These are phyloP conservation scores for Hydrangea macrophylla DNA, from an alignment of 148 eudicot genomes.

Conservation along the genomic window DNA sequence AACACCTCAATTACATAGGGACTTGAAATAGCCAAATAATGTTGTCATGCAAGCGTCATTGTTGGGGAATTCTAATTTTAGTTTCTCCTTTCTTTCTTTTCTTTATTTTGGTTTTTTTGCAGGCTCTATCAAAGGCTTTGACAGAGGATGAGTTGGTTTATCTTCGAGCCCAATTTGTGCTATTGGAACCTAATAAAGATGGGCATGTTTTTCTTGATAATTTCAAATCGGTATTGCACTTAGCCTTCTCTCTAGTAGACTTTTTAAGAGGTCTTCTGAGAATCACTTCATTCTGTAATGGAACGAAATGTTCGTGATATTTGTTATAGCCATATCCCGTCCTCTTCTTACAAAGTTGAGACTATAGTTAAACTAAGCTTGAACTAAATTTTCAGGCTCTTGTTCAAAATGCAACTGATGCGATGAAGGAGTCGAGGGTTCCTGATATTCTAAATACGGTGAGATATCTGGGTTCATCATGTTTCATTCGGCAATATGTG, in stretches of 20 bases:
- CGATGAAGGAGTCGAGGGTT: conserved; percentile 56
- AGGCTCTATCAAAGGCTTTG: conserved; percentile 72
- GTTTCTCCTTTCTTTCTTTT: not conserved
- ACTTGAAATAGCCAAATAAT: conserved; percentile 7
- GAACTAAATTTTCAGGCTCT: conserved; percentile 35
- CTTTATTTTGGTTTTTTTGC: conserved; percentile 17
- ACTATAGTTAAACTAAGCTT: not conserved
- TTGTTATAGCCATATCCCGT: too few relatives aligned
- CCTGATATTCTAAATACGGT: conserved; percentile 45
- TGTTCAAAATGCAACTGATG: conserved; percentile 42
- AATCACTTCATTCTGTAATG: not conserved
- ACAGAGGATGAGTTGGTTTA: conserved; percentile 63
- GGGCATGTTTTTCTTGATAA: conserved; percentile 37
- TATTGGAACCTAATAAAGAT: conserved; percentile 39
- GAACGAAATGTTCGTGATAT: too few relatives aligned
- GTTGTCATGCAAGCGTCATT: not conserved
- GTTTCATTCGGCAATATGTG: not conserved
- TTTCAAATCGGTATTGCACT: conserved; percentile 28
- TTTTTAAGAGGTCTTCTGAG: not conserved
- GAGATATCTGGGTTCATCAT: not conserved
- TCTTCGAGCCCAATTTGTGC: conserved; percentile 49
- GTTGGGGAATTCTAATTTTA: not conserved
- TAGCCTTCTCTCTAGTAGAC: not conserved
- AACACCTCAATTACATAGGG: not conserved
- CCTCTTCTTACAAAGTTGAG: not conserved